These are phyloP conservation scores for Xylaria sp. DNA, from an alignment of 2,329 filamentous ascomycete species.

Conservation along the genomic window DNA sequence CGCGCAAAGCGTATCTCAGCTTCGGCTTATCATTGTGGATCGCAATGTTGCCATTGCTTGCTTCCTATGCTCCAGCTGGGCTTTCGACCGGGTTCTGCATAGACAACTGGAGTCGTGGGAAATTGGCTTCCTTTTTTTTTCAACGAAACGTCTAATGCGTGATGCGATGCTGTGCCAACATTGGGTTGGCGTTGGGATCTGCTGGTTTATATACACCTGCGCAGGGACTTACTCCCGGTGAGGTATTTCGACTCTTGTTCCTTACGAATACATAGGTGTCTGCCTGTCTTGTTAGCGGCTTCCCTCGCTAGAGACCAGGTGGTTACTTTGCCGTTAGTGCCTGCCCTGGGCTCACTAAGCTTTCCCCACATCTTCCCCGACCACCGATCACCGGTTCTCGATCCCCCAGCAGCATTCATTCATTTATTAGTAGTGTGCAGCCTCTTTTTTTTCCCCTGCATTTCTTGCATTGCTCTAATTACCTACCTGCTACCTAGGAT, in stretches of 20 bases:
- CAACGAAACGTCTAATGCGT: too few species aligned
- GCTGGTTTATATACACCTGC: too few species aligned
- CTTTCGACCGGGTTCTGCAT: neutral
- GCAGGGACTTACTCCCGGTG: too few species aligned
- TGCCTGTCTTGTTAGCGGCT: neutral
- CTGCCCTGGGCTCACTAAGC: too few species aligned
- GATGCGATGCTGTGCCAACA: too few species aligned
- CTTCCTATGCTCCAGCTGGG: neutral
- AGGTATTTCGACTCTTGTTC: too few species aligned
- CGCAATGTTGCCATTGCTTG: too few species aligned
- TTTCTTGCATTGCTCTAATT: neutral
- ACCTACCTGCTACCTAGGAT: neutral
- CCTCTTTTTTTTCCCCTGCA: neutral
- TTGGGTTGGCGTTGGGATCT: neutral
- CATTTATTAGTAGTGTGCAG: neutral
- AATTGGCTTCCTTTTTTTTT: neutral
- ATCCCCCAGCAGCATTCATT: neutral
- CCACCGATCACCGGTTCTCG: neutral
- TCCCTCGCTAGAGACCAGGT: neutral
- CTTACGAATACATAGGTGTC: too few species aligned
- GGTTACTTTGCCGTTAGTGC: too few species aligned
- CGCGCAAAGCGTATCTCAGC: too few species aligned
- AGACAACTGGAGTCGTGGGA: neutral
- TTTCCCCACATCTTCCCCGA: neutral
- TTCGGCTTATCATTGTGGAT: too few species aligned